Conservation (phyloP, 805 yeast species). For the Wickerhamomyces chaumierensis region DNA sequence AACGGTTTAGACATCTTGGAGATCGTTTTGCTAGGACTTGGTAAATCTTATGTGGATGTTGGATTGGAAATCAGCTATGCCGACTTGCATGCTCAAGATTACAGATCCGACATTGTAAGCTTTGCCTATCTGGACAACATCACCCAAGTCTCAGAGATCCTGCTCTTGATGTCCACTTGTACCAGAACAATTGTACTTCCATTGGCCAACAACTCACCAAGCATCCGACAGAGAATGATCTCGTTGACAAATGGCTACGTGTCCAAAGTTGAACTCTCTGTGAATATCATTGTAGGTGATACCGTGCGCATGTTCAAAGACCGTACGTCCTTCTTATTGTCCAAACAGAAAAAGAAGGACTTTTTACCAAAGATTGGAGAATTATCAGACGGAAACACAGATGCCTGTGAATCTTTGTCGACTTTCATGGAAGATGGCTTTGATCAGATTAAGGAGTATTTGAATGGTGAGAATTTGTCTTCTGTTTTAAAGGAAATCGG, state of each 20-base stretch:
- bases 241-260: slow-evolving; percentile 52
- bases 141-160: slow-evolving; percentile 43
- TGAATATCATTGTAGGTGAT: slow-evolving; percentile 53
- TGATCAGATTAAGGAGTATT: slow-evolving; percentile 25
- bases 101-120: slow-evolving; percentile 22
- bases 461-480: slow-evolving; percentile 36
- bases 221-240: slow-evolving; percentile 45
- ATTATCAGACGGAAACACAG: slow-evolving; percentile 47
- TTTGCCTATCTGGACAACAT: slow-evolving; percentile 39
- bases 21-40: slow-evolving; percentile 55
- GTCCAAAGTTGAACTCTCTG: slow-evolving; percentile 48
- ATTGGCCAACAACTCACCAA: slow-evolving; percentile 49
- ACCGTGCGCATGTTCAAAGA: slow-evolving; percentile 40
- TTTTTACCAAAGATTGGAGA: slow-evolving; percentile 33
- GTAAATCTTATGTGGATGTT: slow-evolving; percentile 61
- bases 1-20: slow-evolving; percentile 59
- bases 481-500: slow-evolving; percentile 48
- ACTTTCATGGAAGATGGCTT: slow-evolving; percentile 35
- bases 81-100: slow-evolving; percentile 27
- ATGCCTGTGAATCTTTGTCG: slow-evolving; percentile 55
- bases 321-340: slow-evolving; percentile 37
- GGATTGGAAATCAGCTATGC: slow-evolving; percentile 64
- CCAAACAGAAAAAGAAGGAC: slow-evolving; percentile 70
- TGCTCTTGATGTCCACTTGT: slow-evolving; percentile 58
- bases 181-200: slow-evolving; percentile 71